Percentiles rank a stretch among this genome's conserved stretches.
Conservation (phyloP, 1,284 basidiomycete genomes). For the Amylostereum chailletii region DNA sequence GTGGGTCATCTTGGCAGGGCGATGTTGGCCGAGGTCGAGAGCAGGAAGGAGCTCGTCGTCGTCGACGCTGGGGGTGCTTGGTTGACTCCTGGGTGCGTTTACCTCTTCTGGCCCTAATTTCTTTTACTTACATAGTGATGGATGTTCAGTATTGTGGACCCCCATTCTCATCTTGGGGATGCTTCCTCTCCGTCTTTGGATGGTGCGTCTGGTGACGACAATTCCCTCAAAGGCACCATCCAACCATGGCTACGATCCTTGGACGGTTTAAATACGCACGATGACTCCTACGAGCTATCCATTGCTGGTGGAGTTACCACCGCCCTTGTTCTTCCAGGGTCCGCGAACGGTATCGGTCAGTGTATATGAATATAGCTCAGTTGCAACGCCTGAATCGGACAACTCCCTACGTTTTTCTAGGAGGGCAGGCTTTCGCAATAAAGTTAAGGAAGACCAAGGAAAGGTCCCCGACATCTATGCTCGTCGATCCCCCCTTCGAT, state of each 20-base stretch:
- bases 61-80: slow-evolving; percentile 55
- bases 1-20: slow-evolving; percentile 42
- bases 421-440: slow-evolving; percentile 62
- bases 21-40: slow-evolving; percentile 20
- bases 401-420: slow-evolving; percentile 20
- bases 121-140: neutral
- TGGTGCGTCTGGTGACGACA: slow-evolving; percentile 34
- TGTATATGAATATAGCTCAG: neutral
- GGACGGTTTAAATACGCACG: slow-evolving; percentile 42
- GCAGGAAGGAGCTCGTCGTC: slow-evolving; percentile 31
- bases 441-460: slow-evolving; percentile 55
- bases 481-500: slow-evolving; percentile 52
- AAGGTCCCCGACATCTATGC: slow-evolving; percentile 49
- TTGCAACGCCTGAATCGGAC: neutral
- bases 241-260: slow-evolving; percentile 44
- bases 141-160: slow-evolving; percentile 49
- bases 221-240: slow-evolving; percentile 49
- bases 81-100: slow-evolving; percentile 55
- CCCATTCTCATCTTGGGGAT: slow-evolving; percentile 77
- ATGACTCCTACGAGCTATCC: slow-evolving; percentile 30
- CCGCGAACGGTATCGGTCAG: slow-evolving; percentile 52
- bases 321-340: slow-evolving; percentile 37
- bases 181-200: slow-evolving; percentile 47
- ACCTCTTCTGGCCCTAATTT: neutral
- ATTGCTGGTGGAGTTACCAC: slow-evolving; percentile 43